These are phyloP conservation scores for Fusarium newnesense DNA, from an alignment of 2,329 filamentous ascomycete species.

Conservation along the genomic window DNA sequence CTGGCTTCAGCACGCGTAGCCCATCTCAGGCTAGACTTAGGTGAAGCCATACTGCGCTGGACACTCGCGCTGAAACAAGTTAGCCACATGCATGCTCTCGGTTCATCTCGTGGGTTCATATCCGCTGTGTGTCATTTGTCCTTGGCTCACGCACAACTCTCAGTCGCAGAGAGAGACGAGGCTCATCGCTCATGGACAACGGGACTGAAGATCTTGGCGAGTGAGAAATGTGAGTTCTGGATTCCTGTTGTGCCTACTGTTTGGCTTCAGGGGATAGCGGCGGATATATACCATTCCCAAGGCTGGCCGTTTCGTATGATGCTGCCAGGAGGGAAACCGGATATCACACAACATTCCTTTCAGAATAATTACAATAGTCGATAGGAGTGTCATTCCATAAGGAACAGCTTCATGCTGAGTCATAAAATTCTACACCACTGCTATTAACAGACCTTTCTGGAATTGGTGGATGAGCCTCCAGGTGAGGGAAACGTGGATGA, in stretches of 20 bases:
- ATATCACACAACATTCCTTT: constrained; percentile 24
- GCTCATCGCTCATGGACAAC: constrained; percentile 39
- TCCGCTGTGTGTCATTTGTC: constrained; percentile 43
- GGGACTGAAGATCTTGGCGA: constrained; percentile 29
- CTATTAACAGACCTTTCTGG: too few relatives aligned
- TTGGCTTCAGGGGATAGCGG: constrained; percentile 42
- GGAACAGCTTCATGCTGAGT: too few relatives aligned
- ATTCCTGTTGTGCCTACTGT: constrained; percentile 42
- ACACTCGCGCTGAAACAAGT: constrained; percentile 22
- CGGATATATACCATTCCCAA: constrained; percentile 30
- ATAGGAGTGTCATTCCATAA: too few relatives aligned
- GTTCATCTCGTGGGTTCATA: constrained; percentile 31
- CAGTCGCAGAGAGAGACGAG: constrained; percentile 12
- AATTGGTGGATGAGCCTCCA: too few relatives aligned
- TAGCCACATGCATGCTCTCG: constrained; percentile 34
- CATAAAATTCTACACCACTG: too few relatives aligned
- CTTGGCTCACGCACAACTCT: constrained; percentile 40
- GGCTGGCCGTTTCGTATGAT: constrained; percentile 47
- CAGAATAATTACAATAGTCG: not conserved
- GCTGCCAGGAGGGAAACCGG: constrained; percentile 41
- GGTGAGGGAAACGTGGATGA: too few relatives aligned
- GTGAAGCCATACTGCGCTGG: constrained; percentile 34
- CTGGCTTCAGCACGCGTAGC: constrained; percentile 36
- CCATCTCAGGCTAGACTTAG: constrained; percentile 17
- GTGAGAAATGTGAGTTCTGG: constrained; percentile 44